These are phyloP conservation scores for Annulohypoxylon moriforme DNA, from an alignment of 495 filamentous ascomycete genomes.

Conservation along the genomic window DNA sequence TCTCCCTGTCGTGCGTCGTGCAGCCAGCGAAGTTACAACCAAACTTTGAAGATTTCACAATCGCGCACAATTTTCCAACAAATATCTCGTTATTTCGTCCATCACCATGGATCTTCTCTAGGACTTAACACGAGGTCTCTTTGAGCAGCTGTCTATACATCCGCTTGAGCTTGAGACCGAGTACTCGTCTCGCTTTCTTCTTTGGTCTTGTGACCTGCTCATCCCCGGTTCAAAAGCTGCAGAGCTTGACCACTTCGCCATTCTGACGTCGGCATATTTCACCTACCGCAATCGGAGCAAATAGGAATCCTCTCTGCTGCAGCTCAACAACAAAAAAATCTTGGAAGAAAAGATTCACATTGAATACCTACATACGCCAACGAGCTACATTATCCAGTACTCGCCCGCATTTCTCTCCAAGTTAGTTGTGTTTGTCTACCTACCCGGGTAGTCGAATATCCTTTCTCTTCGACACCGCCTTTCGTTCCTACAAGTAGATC, in stretches of 20 bases:
- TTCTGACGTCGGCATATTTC: constrained; percentile 25
- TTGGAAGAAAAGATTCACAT: constrained; percentile 5
- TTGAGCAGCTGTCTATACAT: constrained; percentile 11
- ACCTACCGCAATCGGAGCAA: constrained; percentile 47
- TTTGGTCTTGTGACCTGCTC: constrained; percentile 24
- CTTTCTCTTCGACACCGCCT: constrained; percentile 26
- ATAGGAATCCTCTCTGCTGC: constrained; percentile 23
- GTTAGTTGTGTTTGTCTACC: constrained; percentile 6
- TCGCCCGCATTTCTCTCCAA: neutral
- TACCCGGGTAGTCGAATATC: neutral
- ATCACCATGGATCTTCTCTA: constrained; percentile 49
- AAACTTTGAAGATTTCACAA: constrained; percentile 31
- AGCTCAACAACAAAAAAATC: constrained; percentile 27
- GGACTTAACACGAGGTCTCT: constrained; percentile 14
- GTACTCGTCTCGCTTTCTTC: constrained; percentile 14
- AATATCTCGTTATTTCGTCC: constrained; percentile 31
- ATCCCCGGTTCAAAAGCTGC: neutral
- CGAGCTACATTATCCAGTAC: neutral
- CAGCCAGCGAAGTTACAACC: constrained; percentile 24
- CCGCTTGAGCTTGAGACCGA: constrained; percentile 26
- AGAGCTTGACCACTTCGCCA: constrained; percentile 16
- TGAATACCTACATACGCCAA: constrained; percentile 5
- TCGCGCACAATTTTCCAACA: constrained; percentile 37
- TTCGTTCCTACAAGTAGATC: constrained; percentile 22
- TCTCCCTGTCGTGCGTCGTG: constrained; percentile 32